Percentiles rank a stretch among this genome's conserved stretches.
phyloP scores from a whole-genome alignment of 2,329 filamentous ascomycete species.

The Aspergillus melleus region DNA sequence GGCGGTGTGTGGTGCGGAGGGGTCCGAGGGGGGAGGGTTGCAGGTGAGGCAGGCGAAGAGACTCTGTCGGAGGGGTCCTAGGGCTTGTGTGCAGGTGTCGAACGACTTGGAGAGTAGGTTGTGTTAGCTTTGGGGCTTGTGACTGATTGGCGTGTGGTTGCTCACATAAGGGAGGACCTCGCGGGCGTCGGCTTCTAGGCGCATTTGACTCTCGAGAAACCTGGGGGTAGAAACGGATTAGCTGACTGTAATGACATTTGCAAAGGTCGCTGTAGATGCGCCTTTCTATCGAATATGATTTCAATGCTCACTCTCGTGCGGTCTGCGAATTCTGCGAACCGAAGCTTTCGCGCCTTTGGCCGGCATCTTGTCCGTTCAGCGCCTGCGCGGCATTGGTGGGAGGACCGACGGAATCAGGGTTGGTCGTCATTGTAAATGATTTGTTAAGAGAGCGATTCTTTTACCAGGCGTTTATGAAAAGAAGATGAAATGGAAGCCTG shows the following conservation, averaged over 20 bases:
- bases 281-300: neutral
- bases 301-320: constrained; percentile 61
- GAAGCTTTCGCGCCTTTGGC: constrained; percentile 38
- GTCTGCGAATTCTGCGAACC: constrained; percentile 66
- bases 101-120: constrained; percentile 66
- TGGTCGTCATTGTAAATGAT: constrained; percentile 21
- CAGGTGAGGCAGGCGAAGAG: constrained; percentile 94
- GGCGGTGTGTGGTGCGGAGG: constrained; percentile 63
- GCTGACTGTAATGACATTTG: neutral
- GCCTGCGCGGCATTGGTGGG: constrained; percentile 14
- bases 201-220: constrained; percentile 85
- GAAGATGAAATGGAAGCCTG: neutral
- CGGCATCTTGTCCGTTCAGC: constrained; percentile 12
- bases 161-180: constrained; percentile 90
- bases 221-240: constrained; percentile 43
- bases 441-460: neutral
- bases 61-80: constrained; percentile 82
- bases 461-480: neutral
- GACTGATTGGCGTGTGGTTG: neutral
- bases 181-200: constrained; percentile 89
- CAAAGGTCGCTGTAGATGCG: neutral
- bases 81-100: constrained; percentile 85
- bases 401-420: constrained; percentile 8
- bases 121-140: constrained; percentile 4
- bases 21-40: constrained; percentile 71